Percentiles rank a stretch among this genome's conserved stretches.
These are phyloP conservation scores for Alternaria burnsii DNA, from an alignment of 2,329 filamentous ascomycete species.

Conservation along the genomic window DNA sequence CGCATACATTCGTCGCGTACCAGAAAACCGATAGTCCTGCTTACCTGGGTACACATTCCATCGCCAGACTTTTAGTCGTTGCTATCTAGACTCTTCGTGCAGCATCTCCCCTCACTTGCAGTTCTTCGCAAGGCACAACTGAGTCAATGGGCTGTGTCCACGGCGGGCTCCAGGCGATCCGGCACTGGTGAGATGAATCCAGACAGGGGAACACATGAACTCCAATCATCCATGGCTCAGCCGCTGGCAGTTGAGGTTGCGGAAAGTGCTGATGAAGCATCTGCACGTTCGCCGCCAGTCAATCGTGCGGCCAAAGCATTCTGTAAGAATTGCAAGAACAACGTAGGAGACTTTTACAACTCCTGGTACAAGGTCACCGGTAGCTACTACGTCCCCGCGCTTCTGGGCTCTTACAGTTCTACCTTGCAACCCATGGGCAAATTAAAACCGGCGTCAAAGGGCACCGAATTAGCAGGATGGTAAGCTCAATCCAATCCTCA, in stretches of 20 bases:
- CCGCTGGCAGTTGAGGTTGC: slow-evolving; percentile 14
- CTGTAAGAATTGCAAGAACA: slow-evolving; percentile 40
- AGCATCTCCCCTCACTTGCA: slow-evolving; percentile 8
- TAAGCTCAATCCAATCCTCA: slow-evolving; percentile 43
- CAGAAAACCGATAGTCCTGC: background rate
- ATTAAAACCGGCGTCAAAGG: slow-evolving; percentile 38
- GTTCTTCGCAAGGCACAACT: background rate
- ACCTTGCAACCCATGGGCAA: slow-evolving; percentile 37
- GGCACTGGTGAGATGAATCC: slow-evolving; percentile 9
- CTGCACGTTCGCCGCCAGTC: slow-evolving; percentile 18
- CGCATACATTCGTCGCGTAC: slow-evolving; percentile 3
- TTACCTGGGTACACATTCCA: background rate
- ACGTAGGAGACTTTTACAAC: slow-evolving; percentile 50
- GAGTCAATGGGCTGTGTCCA: slow-evolving; percentile 7
- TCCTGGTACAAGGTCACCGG: slow-evolving; percentile 47
- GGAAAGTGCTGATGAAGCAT: slow-evolving; percentile 23
- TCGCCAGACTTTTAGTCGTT: slow-evolving; percentile 1
- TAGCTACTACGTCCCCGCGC: slow-evolving; percentile 47
- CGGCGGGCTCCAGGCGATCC: slow-evolving; percentile 2
- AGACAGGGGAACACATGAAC: slow-evolving; percentile 15
- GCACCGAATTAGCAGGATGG: slow-evolving; percentile 49
- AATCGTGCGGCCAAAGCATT: slow-evolving; percentile 38
- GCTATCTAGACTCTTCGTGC: slow-evolving; percentile 5
- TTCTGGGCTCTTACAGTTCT: slow-evolving; percentile 46
- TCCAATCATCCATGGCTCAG: slow-evolving; percentile 21